phyloP scores from a whole-genome alignment of 768 basidiomycete species.

The Lactarius evosmus region DNA sequence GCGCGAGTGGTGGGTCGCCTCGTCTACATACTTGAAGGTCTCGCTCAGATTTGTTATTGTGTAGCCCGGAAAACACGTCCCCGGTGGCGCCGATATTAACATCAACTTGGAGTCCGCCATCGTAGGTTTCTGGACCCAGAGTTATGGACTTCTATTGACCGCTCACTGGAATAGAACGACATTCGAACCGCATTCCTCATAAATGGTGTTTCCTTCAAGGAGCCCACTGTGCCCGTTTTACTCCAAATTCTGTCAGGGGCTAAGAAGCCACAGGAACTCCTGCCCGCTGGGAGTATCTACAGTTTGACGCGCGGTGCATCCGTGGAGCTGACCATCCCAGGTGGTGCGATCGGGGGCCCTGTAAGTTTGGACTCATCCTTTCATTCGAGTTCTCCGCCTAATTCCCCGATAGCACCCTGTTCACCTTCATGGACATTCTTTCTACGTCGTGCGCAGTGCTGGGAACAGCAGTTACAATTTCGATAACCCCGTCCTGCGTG shows the following conservation, averaged over 20 bases:
- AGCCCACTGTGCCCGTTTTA: slow-evolving; percentile 19
- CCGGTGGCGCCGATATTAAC: slow-evolving; percentile 15
- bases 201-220: neutral
- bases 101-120: slow-evolving; percentile 7
- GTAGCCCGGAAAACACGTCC: slow-evolving; percentile 9
- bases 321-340: slow-evolving; percentile 19
- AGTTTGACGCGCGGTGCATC: neutral
- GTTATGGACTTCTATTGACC: no score
- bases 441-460: slow-evolving; percentile 28
- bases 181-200: neutral
- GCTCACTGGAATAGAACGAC: neutral
- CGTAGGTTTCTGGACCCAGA: neutral
- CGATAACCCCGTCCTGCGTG: slow-evolving; percentile 25
- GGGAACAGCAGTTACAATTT: slow-evolving; percentile 23
- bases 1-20: neutral
- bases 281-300: slow-evolving; percentile 19
- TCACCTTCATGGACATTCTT: slow-evolving; percentile 24
- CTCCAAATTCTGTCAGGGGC: slow-evolving; percentile 21
- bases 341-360: slow-evolving; percentile 9
- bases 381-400: neutral
- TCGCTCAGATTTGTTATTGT: neutral
- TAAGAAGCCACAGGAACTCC: slow-evolving; percentile 1
- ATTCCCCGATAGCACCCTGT: slow-evolving; percentile 15
- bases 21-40: neutral
- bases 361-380: neutral